Conservation (phyloP, 345 rosid species). For the Boechera retrofracta region DNA sequence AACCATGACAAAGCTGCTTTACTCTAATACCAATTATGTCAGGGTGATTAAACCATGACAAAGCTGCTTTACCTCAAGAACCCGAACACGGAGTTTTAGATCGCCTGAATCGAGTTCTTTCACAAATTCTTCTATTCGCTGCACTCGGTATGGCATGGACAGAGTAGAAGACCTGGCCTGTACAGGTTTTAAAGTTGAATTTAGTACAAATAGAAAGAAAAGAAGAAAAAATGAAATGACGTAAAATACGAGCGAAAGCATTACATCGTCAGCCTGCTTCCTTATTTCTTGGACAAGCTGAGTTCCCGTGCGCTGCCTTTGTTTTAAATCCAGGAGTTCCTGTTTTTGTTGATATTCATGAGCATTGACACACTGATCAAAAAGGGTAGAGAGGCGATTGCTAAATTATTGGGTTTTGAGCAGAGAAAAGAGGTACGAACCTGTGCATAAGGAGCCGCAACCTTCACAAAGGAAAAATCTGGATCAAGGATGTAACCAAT, state of each 20-base stretch:
- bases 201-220: slow-evolving; percentile 19
- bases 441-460: slow-evolving; percentile 97
- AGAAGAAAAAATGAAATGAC: background rate
- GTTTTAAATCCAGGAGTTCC: slow-evolving; percentile 87
- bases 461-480: slow-evolving; percentile 78
- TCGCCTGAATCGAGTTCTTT: slow-evolving; percentile 91
- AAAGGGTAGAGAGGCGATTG: background rate
- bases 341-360: slow-evolving; percentile 43
- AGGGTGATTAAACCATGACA: background rate
- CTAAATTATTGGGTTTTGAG: slow-evolving; percentile 6
- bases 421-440: slow-evolving; percentile 41
- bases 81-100: slow-evolving; percentile 87
- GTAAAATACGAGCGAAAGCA: background rate
- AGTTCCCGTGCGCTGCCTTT: slow-evolving; percentile 54
- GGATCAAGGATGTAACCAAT: slow-evolving; percentile 86
- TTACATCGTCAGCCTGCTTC: slow-evolving; percentile 92
- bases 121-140: slow-evolving; percentile 82
- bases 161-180: slow-evolving; percentile 86
- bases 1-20: background rate
- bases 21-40: background rate
- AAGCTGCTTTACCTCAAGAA: slow-evolving; percentile 67
- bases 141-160: slow-evolving; percentile 88
- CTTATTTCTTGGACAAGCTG: slow-evolving; percentile 76
- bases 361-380: slow-evolving; percentile 14
- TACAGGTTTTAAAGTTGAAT: slow-evolving; percentile 28